Evolutionary conservation across 176 grass and related monocot species (phyloP).

Genomic region (Elaeis guineensis): DNA sequence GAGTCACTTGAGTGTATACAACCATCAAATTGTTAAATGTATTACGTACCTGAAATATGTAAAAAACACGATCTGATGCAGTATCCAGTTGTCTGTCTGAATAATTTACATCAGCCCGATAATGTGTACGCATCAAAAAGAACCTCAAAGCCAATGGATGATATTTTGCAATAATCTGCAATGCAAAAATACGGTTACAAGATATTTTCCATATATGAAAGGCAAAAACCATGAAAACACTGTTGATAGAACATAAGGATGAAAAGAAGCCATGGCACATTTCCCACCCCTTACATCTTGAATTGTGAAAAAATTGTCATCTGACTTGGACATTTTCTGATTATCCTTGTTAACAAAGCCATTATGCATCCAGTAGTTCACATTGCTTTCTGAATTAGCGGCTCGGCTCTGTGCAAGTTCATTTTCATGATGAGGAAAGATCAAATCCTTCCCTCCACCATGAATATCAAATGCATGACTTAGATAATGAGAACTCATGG

Average conservation of each 20-base stretch:
- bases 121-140: slow-evolving; percentile 94
- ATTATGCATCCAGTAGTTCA: slow-evolving; percentile 63
- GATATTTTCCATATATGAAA: too few species aligned
- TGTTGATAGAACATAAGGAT: too few species aligned
- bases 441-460: slow-evolving; percentile 69
- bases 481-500: slow-evolving; percentile 62
- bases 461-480: slow-evolving; percentile 66
- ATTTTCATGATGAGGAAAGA: slow-evolving; percentile 80
- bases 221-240: too few species aligned
- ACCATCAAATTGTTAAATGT: background rate
- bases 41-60: slow-evolving; percentile 79
- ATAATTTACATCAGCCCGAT: slow-evolving; percentile 81
- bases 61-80: slow-evolving; percentile 74
- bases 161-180: slow-evolving; percentile 72
- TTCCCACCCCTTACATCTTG: slow-evolving; percentile 51
- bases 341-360: slow-evolving; percentile 60
- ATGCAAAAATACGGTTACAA: background rate
- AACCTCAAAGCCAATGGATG: slow-evolving; percentile 92
- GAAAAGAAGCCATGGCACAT: too few species aligned
- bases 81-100: slow-evolving; percentile 49
- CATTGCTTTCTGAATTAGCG: slow-evolving; percentile 40
- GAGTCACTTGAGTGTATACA: too few species aligned
- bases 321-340: slow-evolving; percentile 75
- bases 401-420: slow-evolving; percentile 62
- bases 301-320: slow-evolving; percentile 84